Evolutionary conservation across 106 monocot species (phyloP), one percentile per base, ranked within the genome.

Genomic region (Xerophyta viscosa): DNA sequence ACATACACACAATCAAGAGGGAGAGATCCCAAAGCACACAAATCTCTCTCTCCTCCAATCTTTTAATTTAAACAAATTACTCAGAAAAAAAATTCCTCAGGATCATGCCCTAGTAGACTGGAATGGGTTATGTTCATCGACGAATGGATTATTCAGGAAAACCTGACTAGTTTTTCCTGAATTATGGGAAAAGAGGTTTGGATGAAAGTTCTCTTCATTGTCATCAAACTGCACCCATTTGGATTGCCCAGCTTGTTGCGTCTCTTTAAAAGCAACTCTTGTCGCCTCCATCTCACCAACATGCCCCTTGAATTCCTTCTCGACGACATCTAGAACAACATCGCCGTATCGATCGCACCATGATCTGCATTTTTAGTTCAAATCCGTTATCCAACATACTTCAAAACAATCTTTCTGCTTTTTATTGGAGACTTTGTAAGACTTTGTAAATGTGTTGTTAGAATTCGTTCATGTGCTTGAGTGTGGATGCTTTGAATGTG

Each of bases 291-390:
- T 78, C 62, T 79, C 80, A 0, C 67, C 67, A 13, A 85, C 74
- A 57, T 84, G 90, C 19, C 71, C 90, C 27, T 81, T 85, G 77
- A 84, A 78, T 66, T 85, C 90, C 53, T 84, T 85, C 67, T 58
- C 67, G 19, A 80, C 88, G 4, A 71, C 88, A 36, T 77, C 67
- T 21, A 89, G 66, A 63, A 89, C 83, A 6, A 68, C 31, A 25
- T 77, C 81, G 22, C 80, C 90, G 48, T 84, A 65, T 53, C 57
- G 31, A 11, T 72, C 80, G 27, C 92, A 82, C 86, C 92, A 92
- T 43, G 72, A 44, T 60, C 86, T 92, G 31, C 24, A 50, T 15
- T 41, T 31, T n/a, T n/a, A n/a, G n/a, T n/a, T n/a, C 33, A 33
- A 33, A 33, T 33, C 5, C 33, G 33, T 33, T 6, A 33, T 6